Evolutionary conservation across 2,329 filamentous ascomycete genomes (phyloP), one percentile per base, ranked within the genome.

Genomic region (Stenocarpella maydis): DNA sequence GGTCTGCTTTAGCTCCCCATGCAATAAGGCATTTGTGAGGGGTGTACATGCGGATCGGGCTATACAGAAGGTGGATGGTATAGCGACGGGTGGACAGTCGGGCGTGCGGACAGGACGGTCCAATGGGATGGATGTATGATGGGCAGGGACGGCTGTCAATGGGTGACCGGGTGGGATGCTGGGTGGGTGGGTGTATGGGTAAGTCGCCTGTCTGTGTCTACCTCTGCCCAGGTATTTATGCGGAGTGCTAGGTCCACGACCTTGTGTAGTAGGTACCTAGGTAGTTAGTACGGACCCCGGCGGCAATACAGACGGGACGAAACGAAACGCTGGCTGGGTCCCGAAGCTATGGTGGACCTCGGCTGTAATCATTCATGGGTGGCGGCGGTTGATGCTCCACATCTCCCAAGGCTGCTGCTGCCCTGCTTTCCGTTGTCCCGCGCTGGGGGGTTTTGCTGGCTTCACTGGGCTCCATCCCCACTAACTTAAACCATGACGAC

Each of bases 401-500:
- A 64, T 45, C 37, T 37, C 58, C 58, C 49, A 37, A 26, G 43
- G 4, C 28, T 26, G 24, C 31, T 37, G 55, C 31, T 41, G 43
- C 54, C 64, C 39, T 64, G 67, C 39, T 58, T n/a, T 64, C 67
- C 68, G 63, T 55, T 67, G 34, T 49, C 47, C 60, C 60, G 66
- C 58, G 60, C 39, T 37, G 34, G 34, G 31, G 31, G 31, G 31
- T 31, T 8, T 31, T 31, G 4, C 4, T 8, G 4, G 45, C 17
- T 2, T 21, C 19, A 8, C 43, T n/a, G 50, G 37, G 24, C 14
- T 55, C 3, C 43, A 55, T 41, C 45, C 64, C 64, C 69, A 71
- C 69, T 71, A 64, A 52, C n/a, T n/a, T n/a, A n/a, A n/a, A n/a
- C n/a, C n/a, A 34, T 15, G 47, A 66, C 65, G 58, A 70, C 58